A percentile compares a stretch with the other conserved stretches of the same genome.
phyloP scores from a whole-genome alignment of 352 stramenopile genomes.

The Blastocystis sp. region DNA sequence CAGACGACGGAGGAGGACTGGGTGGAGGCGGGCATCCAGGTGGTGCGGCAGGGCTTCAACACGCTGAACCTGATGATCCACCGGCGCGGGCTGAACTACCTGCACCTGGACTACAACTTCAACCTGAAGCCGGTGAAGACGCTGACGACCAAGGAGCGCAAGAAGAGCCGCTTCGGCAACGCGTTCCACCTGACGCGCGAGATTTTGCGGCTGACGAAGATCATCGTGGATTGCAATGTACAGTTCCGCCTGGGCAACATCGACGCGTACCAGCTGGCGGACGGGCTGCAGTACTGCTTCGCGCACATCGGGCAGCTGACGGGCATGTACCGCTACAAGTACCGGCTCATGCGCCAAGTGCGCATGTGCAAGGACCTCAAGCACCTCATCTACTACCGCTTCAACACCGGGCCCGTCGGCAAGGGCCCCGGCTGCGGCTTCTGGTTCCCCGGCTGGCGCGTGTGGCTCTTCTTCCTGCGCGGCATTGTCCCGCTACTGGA shows the following conservation, averaged over 20 bases:
- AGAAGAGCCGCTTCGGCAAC: conserved; percentile 95
- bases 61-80: conserved; percentile 99
- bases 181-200: conserved; percentile 90
- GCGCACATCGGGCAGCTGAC: conserved; percentile 98
- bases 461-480: conserved; percentile 99
- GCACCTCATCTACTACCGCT: conserved; percentile 99
- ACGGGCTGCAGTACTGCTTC: conserved; percentile 97
- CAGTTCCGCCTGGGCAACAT: conserved; percentile 98
- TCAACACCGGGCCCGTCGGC: conserved; percentile 97
- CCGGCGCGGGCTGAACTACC: conserved; percentile 97
- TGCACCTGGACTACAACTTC: conserved; percentile 99
- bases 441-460: conserved; percentile 95
- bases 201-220: conserved; percentile 96
- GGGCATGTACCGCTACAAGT: conserved; percentile 99
- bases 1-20: conserved; percentile 98
- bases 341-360: conserved; percentile 91
- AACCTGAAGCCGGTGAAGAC: conserved; percentile 99
- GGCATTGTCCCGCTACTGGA: conserved; percentile 96
- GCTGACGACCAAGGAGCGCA: conserved; percentile 98
- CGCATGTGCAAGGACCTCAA: conserved; percentile 99
- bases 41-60: conserved; percentile 98
- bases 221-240: conserved; percentile 98
- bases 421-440: conserved; percentile 98
- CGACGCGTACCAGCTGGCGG: conserved; percentile 96
- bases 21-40: conserved; percentile 94